phyloP scores from a whole-genome alignment of 2,329 filamentous ascomycete species.

The Aureobasidium sp. region DNA sequence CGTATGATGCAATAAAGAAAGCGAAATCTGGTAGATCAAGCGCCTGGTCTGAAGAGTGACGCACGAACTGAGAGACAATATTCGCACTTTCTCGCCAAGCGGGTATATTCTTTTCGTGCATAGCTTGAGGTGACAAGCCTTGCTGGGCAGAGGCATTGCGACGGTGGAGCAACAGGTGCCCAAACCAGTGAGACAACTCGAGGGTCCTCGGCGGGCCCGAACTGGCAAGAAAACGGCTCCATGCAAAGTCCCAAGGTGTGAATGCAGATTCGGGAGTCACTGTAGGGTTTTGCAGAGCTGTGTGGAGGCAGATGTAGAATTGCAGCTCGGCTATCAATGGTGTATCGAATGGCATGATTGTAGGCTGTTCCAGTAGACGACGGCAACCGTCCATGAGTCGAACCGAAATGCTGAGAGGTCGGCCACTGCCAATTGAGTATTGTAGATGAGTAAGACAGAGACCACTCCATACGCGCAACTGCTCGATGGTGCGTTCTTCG shows the following conservation, averaged over 20 bases:
- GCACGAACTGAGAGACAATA: slow-evolving; percentile 12
- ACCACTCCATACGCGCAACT: slow-evolving; percentile 5
- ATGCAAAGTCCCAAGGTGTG: not conserved
- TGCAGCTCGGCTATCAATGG: slow-evolving; percentile 1
- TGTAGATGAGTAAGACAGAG: slow-evolving; percentile 9
- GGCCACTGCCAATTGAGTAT: slow-evolving; percentile 8
- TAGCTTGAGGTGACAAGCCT: not conserved
- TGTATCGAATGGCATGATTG: not conserved
- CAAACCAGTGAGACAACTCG: slow-evolving; percentile 4
- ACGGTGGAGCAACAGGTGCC: not conserved
- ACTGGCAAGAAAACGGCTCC: not conserved
- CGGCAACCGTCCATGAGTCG: slow-evolving; percentile 6
- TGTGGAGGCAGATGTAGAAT: slow-evolving; percentile 8
- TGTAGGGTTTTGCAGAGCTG: not conserved
- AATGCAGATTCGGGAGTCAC: not conserved
- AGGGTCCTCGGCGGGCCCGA: slow-evolving; percentile 4
- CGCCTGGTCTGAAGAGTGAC: not conserved
- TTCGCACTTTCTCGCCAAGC: slow-evolving; percentile 3
- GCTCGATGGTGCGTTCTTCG: not conserved
- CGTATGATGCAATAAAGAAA: slow-evolving; percentile 11
- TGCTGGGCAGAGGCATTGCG: not conserved
- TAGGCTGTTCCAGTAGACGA: not conserved
- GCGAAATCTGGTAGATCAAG: slow-evolving; percentile 7
- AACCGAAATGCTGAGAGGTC: not conserved
- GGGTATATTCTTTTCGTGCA: not conserved